Base-by-base conservation (phyloP, 805 yeast species). In the Lipomyces yamanashiensis region DNA sequence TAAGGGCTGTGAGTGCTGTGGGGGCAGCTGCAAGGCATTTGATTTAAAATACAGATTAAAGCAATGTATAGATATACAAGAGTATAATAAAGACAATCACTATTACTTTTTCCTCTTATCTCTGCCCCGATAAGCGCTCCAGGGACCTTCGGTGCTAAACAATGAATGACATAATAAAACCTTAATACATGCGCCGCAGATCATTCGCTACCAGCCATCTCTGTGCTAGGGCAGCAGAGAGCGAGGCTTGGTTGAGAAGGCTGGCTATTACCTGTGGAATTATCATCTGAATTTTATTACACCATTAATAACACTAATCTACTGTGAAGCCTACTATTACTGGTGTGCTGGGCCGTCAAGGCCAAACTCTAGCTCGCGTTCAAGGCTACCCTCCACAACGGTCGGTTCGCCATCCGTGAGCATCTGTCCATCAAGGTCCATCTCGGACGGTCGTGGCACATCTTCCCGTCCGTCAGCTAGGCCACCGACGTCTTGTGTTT, bases 301-400 rank as follows among this genome's bases (percentile, higher is more conserved):
- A n/a, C 19, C 50, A 17, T 45, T 8, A 12, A 45, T 21, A 45
- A 41, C 8, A 8, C 23, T 45, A 45, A 12, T 12, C 21, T 7
- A n/a, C 15, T 1, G 17, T 17, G 9, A 45, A n/a, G 21, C n/a
- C 19, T n/a, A 41, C n/a, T 19, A 13, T 7, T 21, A 13, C 43
- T 58, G 54, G 47, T 51, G 67, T 21, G 62, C 58, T 10, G 58
- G 48, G 43, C 87, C 82, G 74, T 87, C 91, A 50, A 87, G 73
- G 1, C 91, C 91, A 73, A 81, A 87, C 66, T 86, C 90, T 70
- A 87, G 73, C 67, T 87, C 92, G 65, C 81, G 83, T 68, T 87
- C 92, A 49, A 87, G 73, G 59, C 84, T 87, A 17, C 74, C 75
- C 54, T 69, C 73, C 48, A 70, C 73, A 34, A 68, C 67, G 12